Evolutionary conservation across 352 stramenopile genomes (phyloP).

Genomic region (Globisporangium sylvaticum): DNA sequence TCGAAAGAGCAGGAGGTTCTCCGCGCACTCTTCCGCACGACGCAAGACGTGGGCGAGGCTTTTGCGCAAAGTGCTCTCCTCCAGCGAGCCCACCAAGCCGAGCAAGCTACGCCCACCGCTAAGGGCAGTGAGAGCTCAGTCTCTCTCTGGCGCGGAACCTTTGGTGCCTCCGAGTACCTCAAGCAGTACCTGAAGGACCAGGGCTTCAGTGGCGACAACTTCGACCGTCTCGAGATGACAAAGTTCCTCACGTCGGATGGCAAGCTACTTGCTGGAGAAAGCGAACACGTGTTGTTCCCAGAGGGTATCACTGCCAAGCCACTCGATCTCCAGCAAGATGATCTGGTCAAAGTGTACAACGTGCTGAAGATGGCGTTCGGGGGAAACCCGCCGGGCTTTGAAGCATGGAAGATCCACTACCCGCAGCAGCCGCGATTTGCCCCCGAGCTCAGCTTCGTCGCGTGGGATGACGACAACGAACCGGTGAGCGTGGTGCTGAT

Average conservation of each 20-base stretch:
- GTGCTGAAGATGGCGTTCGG: conserved; percentile 16
- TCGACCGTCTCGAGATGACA: neutral
- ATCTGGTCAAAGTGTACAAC: conserved; percentile 6
- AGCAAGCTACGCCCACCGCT: neutral
- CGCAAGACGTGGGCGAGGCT: neutral
- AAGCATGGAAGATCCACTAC: conserved; percentile 18
- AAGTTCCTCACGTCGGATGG: neutral
- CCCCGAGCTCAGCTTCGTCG: conserved; percentile 14
- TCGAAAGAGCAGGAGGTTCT: neutral
- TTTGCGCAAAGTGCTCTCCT: neutral
- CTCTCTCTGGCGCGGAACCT: neutral
- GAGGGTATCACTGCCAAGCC: neutral
- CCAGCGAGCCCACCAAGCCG: neutral
- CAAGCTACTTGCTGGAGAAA: neutral
- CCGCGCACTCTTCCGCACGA: neutral
- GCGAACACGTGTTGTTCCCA: neutral
- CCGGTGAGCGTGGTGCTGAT: neutral
- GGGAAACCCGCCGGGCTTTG: conserved; percentile 1
- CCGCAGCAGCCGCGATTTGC: conserved; percentile 14
- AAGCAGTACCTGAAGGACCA: neutral
- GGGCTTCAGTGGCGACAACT: neutral
- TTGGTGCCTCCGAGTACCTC: neutral
- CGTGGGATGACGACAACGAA: neutral
- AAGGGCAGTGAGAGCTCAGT: neutral
- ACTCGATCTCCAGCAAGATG: conserved; percentile 1